A percentile compares a stretch with the other conserved stretches of the same genome.
phyloP scores from a whole-genome alignment of 306 rosid genomes.

The barrel medic (Medicago truncatula) region DNA sequence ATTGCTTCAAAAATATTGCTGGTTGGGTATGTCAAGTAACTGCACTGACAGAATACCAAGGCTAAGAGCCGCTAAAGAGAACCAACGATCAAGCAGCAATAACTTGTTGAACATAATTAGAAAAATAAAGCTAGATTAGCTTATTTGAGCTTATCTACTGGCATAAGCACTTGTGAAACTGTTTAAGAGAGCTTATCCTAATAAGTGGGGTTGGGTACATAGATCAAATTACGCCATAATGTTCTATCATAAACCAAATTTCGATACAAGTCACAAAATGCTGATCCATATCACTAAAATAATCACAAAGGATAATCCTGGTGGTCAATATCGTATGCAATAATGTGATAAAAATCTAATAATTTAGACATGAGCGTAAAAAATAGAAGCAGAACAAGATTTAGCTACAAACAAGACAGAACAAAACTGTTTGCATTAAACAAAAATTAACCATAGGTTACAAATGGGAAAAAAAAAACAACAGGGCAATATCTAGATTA shows the following conservation, averaged over 20 bases:
- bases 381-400: neutral
- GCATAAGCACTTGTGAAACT: neutral
- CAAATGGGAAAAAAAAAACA: constrained; percentile 19
- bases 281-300: neutral
- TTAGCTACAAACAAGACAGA: constrained; percentile 37
- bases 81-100: constrained; percentile 4
- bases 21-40: constrained; percentile 19
- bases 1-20: neutral
- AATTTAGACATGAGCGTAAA: constrained; percentile 19
- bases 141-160: neutral
- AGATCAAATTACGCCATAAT: no score
- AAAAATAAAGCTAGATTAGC: neutral
- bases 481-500: constrained; percentile 21
- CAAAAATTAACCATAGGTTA: constrained; percentile 28
- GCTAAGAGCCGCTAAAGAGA: neutral
- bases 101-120: constrained; percentile 16
- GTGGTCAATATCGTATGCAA: constrained; percentile 27
- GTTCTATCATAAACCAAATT: no score
- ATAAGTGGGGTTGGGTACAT: no score
- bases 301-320: neutral
- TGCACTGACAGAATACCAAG: neutral
- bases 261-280: no score
- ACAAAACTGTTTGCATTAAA: constrained; percentile 6
- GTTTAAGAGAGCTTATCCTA: neutral
- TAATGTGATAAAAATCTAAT: constrained; percentile 7